Percentiles rank a stretch among this genome's conserved stretches.
Evolutionary conservation across 1,284 basidiomycete genomes (phyloP).

Genomic region (Peniophora sp.): DNA sequence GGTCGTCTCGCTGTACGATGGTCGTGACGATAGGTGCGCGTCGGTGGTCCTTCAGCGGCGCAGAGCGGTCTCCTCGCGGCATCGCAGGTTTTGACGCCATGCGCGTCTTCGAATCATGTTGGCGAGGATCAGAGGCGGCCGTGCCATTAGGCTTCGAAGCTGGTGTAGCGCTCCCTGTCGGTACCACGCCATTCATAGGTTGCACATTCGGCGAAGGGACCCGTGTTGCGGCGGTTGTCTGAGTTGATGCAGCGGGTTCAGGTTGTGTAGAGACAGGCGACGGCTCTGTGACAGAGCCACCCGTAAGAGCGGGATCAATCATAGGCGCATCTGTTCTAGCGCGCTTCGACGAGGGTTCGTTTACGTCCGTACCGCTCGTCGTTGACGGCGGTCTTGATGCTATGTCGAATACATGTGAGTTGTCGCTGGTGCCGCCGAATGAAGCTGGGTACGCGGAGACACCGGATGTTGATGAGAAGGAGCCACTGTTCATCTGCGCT

Average conservation of each 20-base stretch:
- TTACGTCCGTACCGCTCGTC: conserved; percentile 34
- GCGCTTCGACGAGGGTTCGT: conserved; percentile 51
- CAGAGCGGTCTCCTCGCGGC: conserved; percentile 47
- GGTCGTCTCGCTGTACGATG: conserved; percentile 64
- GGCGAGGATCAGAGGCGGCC: conserved; percentile 23
- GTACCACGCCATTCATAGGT: conserved; percentile 25
- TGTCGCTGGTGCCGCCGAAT: conserved; percentile 35
- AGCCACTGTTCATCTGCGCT: background rate
- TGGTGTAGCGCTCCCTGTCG: conserved; percentile 23
- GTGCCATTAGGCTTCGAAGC: conserved; percentile 24
- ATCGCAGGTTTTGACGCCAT: conserved; percentile 63
- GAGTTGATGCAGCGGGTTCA: conserved; percentile 1
- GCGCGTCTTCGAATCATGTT: conserved; percentile 34
- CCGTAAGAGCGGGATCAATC: background rate
- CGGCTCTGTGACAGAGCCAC: background rate
- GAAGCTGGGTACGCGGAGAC: conserved; percentile 36
- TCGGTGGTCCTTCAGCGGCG: conserved; percentile 55
- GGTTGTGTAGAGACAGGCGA: background rate
- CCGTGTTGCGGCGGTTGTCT: conserved; percentile 6
- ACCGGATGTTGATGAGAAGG: background rate
- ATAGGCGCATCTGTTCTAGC: conserved; percentile 46
- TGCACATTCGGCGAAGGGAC: conserved; percentile 11
- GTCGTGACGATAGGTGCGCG: conserved; percentile 52
- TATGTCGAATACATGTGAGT: conserved; percentile 14
- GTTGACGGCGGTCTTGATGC: conserved; percentile 17